Percentiles rank a stretch among this genome's conserved stretches.
Conservation (phyloP, 345 rosid species). For the Pistacia vera region DNA sequence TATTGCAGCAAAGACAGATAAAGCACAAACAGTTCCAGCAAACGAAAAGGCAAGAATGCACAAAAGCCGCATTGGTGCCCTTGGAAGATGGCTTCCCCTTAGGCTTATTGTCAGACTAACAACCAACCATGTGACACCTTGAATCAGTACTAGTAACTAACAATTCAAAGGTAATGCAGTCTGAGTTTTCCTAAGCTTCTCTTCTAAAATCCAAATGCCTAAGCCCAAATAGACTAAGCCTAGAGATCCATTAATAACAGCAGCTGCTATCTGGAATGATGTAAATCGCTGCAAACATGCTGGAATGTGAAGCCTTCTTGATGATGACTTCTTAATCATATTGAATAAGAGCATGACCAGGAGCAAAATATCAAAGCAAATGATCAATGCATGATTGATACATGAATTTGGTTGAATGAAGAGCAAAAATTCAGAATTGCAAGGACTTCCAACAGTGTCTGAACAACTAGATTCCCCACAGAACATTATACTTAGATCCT, state of each 20-base stretch:
- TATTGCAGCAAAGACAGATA: constrained; percentile 28
- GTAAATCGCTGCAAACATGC: constrained; percentile 31
- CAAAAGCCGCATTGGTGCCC: constrained; percentile 13
- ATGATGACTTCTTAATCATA: constrained; percentile 45
- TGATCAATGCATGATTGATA: constrained; percentile 45
- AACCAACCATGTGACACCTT: constrained; percentile 43
- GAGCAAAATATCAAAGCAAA: constrained; percentile 56
- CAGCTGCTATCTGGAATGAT: constrained; percentile 49
- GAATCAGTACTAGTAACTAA: constrained; percentile 27
- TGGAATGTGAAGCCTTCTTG: constrained; percentile 25
- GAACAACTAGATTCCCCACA: constrained; percentile 54
- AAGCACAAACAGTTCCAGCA: constrained; percentile 33
- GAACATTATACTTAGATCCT: constrained; percentile 47
- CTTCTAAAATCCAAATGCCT: constrained; percentile 62
- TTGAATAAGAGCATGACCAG: constrained; percentile 44
- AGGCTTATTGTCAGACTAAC: constrained; percentile 24
- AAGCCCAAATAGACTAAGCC: constrained; percentile 59
- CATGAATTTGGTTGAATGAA: constrained; percentile 47
- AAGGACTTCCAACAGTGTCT: constrained; percentile 18
- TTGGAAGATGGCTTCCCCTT: constrained; percentile 25
- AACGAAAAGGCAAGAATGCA: constrained; percentile 23
- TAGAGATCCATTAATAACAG: constrained; percentile 53
- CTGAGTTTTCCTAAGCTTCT: constrained; percentile 41
- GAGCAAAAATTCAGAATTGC: constrained; percentile 23
- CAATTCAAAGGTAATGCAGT: constrained; percentile 45